Conservation (phyloP, 352 stramenopile genomes). For the Phytophthora cryptogea region DNA sequence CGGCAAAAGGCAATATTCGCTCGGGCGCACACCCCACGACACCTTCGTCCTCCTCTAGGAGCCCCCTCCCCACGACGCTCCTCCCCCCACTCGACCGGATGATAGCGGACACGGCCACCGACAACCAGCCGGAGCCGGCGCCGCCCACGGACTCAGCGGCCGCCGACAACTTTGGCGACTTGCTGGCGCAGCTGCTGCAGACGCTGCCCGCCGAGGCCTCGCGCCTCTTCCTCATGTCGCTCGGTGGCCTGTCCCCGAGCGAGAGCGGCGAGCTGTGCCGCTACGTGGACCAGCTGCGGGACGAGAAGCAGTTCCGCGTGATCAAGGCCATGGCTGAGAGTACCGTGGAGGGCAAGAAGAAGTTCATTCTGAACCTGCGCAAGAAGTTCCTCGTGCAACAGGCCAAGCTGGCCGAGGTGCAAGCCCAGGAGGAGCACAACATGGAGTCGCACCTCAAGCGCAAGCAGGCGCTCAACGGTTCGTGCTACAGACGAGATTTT, state of each 20-base stretch:
- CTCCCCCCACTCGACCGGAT: background rate
- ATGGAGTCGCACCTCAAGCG: constrained; percentile 71
- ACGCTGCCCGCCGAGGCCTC: constrained; percentile 75
- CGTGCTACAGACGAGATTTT: constrained; percentile 5
- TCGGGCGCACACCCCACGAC: constrained; percentile 5
- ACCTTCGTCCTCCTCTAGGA: background rate
- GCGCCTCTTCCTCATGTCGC: constrained; percentile 73
- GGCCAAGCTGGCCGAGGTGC: constrained; percentile 52
- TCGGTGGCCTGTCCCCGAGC: constrained; percentile 69
- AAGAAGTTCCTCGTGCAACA: constrained; percentile 77
- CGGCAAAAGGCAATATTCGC: constrained; percentile 38
- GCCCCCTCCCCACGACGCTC: background rate
- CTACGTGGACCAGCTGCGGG: constrained; percentile 72
- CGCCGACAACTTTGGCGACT: constrained; percentile 65
- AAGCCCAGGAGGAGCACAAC: constrained; percentile 60
- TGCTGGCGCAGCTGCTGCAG: constrained; percentile 76
- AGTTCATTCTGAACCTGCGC: constrained; percentile 69
- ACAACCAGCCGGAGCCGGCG: constrained; percentile 41
- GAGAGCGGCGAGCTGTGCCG: constrained; percentile 80
- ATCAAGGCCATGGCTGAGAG: constrained; percentile 85
- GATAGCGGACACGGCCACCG: constrained; percentile 34
- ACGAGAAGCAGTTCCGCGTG: constrained; percentile 87
- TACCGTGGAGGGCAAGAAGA: constrained; percentile 79
- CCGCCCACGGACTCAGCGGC: constrained; percentile 29
- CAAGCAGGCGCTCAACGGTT: constrained; percentile 73